Evolutionary conservation across 2,329 filamentous ascomycete genomes (phyloP), one percentile per base, ranked within the genome.

Genomic region (Sporothrix brasiliensis): DNA sequence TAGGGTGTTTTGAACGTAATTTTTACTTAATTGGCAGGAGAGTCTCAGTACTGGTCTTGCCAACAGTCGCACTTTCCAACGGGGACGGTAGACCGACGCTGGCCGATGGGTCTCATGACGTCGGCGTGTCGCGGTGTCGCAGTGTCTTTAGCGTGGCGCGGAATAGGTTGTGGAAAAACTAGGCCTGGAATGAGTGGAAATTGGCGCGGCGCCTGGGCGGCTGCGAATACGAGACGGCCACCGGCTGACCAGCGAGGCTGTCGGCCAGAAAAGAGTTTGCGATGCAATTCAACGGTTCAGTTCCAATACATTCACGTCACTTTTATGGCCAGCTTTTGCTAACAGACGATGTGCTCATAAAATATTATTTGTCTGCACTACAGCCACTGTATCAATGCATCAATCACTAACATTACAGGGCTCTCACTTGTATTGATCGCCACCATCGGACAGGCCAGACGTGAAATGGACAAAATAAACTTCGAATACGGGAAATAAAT

Each of bases 81-180:
- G 54, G 30, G 39, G 30, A 56, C 54, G 19, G 27, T 19, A 41
- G 34, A 39, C 58, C 58, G 58, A 63, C 11, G 58, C 58, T 63
- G 58, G 58, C 58, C 58, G 58, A 63, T 39, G n/a, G 58, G 21
- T 14, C 58, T 39, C 58, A 27, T 63, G 58, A 63, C 58, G 58
- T 47, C 58, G 58, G 9, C 5, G n/a, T 44, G 39, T 47, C 27
- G 27, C 27, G 7, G 34, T 34, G 34, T 9, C 34, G 21, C n/a
- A 13, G 39, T 63, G 58, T 10, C 13, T 4, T 61, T 63, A 63
- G 58, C 24, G 13, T 44, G 4, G 58, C 11, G 39, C 13, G 11
- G 27, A 60, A 60, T 41, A 5, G 34, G 27, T 4, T 44, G n/a
- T 24, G 50, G 19, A 53, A 19, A 49, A 49, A 49, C 14, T 16